These are phyloP conservation scores for Dendrothele bispora DNA, from an alignment of 768 basidiomycete species.

Conservation along the genomic window DNA sequence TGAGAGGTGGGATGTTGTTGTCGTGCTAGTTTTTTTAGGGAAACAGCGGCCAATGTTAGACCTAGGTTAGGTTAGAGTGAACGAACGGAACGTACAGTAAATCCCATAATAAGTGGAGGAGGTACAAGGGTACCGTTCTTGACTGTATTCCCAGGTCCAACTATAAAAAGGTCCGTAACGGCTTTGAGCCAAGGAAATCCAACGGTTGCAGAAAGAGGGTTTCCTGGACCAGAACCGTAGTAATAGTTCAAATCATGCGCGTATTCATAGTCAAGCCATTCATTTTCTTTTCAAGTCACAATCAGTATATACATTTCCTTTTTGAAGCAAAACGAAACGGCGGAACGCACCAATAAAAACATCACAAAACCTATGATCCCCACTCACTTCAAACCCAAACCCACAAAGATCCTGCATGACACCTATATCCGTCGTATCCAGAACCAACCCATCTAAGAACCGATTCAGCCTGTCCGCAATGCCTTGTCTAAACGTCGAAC, in stretches of 20 bases:
- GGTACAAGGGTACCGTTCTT: slow-evolving; percentile 30
- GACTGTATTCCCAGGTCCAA: slow-evolving; percentile 25
- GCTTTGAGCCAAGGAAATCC: slow-evolving; percentile 42
- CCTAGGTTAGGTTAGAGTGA: background rate
- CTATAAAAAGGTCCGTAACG: slow-evolving; percentile 34
- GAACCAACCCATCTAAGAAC: slow-evolving; percentile 32
- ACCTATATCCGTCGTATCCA: slow-evolving; percentile 35
- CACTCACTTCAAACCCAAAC: slow-evolving; percentile 35
- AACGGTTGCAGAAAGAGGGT: slow-evolving; percentile 37
- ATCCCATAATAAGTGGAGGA: slow-evolving; percentile 41
- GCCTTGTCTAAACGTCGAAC: slow-evolving; percentile 28
- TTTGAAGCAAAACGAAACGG: too few relatives aligned
- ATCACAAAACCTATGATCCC: slow-evolving; percentile 40
- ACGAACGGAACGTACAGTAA: slow-evolving; percentile 31
- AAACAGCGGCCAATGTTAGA: background rate
- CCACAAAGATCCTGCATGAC: slow-evolving; percentile 46
- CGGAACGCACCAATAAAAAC: slow-evolving; percentile 32
- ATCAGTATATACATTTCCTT: background rate
- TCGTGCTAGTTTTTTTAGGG: slow-evolving; percentile 31
- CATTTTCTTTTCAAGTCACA: slow-evolving; percentile 22
- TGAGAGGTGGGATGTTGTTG: slow-evolving; percentile 42
- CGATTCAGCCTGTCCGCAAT: slow-evolving; percentile 36
- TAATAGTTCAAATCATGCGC: slow-evolving; percentile 47
- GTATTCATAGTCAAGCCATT: slow-evolving; percentile 47
- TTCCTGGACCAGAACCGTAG: slow-evolving; percentile 47